Evolutionary conservation across 345 rosid species (phyloP).

Genomic region (Clausena lansium): DNA sequence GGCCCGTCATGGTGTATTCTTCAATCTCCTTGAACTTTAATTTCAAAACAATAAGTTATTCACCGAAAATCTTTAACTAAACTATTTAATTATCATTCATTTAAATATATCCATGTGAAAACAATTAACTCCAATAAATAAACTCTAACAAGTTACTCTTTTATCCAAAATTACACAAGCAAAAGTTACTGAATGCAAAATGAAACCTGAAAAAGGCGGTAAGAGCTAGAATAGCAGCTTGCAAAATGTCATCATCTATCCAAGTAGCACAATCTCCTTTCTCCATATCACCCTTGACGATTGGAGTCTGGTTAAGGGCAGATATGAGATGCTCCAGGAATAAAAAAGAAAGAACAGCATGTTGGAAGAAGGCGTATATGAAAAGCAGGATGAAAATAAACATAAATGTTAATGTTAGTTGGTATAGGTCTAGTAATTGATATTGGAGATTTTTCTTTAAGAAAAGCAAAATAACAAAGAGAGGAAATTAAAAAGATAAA

Average conservation of each 20-base stretch:
- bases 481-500: not conserved
- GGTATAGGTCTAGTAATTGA: not conserved
- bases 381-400: slow-evolving; percentile 16
- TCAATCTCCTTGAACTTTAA: too few species aligned
- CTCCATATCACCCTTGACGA: slow-evolving; percentile 48
- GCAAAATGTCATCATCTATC: slow-evolving; percentile 62
- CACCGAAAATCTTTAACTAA: too few species aligned
- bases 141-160: too few species aligned
- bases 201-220: slow-evolving; percentile 87
- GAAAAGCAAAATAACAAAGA: not conserved
- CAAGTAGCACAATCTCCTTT: slow-evolving; percentile 62
- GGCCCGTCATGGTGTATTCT: too few species aligned
- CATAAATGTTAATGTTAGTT: slow-evolving; percentile 5
- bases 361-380: slow-evolving; percentile 80
- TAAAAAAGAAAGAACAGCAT: slow-evolving; percentile 59
- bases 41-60: too few species aligned
- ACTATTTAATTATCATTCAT: too few species aligned
- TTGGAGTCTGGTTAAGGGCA: slow-evolving; percentile 60
- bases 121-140: too few species aligned
- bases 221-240: slow-evolving; percentile 82
- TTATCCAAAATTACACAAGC: too few species aligned
- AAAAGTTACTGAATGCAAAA: slow-evolving; percentile 16
- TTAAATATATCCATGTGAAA: too few species aligned
- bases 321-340: slow-evolving; percentile 85
- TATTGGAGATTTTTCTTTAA: not conserved